phyloP scores from a whole-genome alignment of 495 filamentous ascomycete species.

The Mycothermus thermophilus region DNA sequence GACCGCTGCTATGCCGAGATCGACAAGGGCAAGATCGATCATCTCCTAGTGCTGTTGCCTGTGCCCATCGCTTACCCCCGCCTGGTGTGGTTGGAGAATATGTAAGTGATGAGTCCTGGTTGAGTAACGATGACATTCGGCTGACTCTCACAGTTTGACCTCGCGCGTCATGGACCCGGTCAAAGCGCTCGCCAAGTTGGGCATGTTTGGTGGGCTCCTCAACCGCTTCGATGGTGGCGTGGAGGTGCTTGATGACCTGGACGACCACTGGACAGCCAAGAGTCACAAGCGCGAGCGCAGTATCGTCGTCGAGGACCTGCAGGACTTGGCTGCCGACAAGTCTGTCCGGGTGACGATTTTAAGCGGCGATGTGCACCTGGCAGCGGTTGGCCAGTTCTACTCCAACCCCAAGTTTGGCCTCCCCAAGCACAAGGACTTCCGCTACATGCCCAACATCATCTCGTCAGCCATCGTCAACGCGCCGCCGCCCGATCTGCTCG shows the following conservation, averaged over 20 bases:
- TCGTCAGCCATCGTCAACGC: conserved; percentile 85
- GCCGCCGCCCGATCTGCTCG: conserved; percentile 77
- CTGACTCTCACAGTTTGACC: conserved; percentile 38
- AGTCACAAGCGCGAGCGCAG: conserved; percentile 81
- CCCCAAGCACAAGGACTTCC: conserved; percentile 75
- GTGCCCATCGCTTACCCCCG: conserved; percentile 90
- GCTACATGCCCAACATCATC: conserved; percentile 87
- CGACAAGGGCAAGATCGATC: conserved; percentile 67
- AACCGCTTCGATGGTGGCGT: conserved; percentile 88
- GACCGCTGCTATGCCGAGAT: conserved; percentile 72
- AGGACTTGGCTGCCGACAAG: conserved; percentile 79
- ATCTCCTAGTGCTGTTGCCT: conserved; percentile 73
- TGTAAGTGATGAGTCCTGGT: too few relatives aligned
- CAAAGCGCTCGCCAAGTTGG: conserved; percentile 74
- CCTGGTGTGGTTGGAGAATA: conserved; percentile 61
- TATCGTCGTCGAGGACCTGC: conserved; percentile 76
- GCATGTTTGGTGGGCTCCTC: conserved; percentile 63
- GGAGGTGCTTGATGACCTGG: conserved; percentile 82
- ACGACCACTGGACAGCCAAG: conserved; percentile 95
- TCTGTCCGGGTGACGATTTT: conserved; percentile 87
- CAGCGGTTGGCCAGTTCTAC: conserved; percentile 87
- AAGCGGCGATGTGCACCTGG: conserved; percentile 87
- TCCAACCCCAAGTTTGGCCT: conserved; percentile 70
- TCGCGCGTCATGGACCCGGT: conserved; percentile 71
- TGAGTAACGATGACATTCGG: conserved; percentile 19